Percentiles rank a stretch among this genome's conserved stretches.
These are phyloP conservation scores for Spongiforma sp. DNA, from an alignment of 1,284 basidiomycete genomes.

Conservation along the genomic window DNA sequence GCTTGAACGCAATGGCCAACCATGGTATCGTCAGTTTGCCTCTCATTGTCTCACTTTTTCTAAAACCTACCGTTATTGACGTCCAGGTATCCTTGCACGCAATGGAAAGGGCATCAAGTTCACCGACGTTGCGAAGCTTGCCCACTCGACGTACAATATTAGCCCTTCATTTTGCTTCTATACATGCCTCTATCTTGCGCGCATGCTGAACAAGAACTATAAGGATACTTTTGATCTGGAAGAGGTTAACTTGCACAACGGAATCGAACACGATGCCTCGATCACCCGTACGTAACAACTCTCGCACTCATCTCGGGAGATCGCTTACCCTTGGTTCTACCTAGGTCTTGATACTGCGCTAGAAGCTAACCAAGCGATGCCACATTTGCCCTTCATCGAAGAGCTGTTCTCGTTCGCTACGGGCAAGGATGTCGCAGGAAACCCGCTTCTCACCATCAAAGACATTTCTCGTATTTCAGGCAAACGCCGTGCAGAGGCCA, in stretches of 20 bases:
- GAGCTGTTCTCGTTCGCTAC: constrained; percentile 62
- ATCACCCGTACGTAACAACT: constrained; percentile 48
- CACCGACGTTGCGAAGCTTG: constrained; percentile 44
- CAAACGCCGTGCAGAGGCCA: constrained; percentile 62
- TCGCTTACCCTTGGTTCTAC: background rate
- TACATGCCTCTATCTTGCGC: constrained; percentile 61
- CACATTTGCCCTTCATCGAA: constrained; percentile 53
- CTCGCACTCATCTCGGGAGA: no score
- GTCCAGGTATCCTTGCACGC: constrained; percentile 65
- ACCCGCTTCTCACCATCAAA: constrained; percentile 50
- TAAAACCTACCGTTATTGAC: background rate
- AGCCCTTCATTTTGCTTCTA: constrained; percentile 64
- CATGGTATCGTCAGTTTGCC: constrained; percentile 52
- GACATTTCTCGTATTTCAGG: constrained; percentile 61
- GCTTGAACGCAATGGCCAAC: constrained; percentile 74
- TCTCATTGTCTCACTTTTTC: no score
- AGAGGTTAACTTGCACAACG: constrained; percentile 71
- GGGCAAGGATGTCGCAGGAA: constrained; percentile 56
- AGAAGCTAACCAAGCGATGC: constrained; percentile 56
- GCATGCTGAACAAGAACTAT: constrained; percentile 59
- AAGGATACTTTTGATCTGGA: constrained; percentile 64
- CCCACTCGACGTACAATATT: constrained; percentile 69
- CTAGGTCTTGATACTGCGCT: constrained; percentile 61
- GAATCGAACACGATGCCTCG: constrained; percentile 37
- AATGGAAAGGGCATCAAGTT: constrained; percentile 70